These are phyloP conservation scores for Cladosporium cucumerinum DNA, from an alignment of 2,329 filamentous ascomycete species.

Conservation along the genomic window DNA sequence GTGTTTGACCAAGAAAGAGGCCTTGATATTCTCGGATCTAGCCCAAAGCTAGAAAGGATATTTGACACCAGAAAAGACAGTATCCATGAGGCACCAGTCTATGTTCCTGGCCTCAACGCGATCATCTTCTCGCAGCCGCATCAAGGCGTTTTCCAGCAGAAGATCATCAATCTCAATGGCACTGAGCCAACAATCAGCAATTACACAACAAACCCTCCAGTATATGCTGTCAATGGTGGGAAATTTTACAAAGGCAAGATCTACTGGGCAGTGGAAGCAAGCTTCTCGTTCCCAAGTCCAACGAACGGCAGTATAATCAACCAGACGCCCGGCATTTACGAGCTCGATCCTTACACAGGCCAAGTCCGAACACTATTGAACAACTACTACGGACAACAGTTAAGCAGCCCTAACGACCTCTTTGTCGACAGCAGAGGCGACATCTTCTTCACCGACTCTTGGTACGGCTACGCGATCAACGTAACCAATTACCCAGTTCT, in stretches of 20 bases:
- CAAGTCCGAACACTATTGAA: conserved; percentile 42
- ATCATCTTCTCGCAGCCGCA: conserved; percentile 40
- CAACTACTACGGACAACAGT: conserved; percentile 47
- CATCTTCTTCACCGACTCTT: conserved; percentile 50
- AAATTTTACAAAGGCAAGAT: conserved; percentile 39
- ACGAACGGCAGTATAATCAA: conserved; percentile 18
- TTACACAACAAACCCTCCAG: conserved; percentile 40
- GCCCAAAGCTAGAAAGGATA: conserved; percentile 34
- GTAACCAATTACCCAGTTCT: conserved; percentile 21
- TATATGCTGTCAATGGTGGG: conserved; percentile 44
- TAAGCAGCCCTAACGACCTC: conserved; percentile 44
- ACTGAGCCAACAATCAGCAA: conserved; percentile 39
- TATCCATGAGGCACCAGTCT: conserved; percentile 45
- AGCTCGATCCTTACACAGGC: conserved; percentile 44
- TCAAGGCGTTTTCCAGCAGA: conserved; percentile 36
- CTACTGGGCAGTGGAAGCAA: conserved; percentile 33
- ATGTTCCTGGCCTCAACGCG: conserved; percentile 39
- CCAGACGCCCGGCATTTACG: conserved; percentile 42
- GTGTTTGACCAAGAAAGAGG: conserved; percentile 36
- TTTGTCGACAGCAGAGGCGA: conserved; percentile 43
- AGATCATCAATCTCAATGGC: conserved; percentile 42
- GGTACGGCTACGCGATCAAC: conserved; percentile 22
- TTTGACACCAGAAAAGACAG: conserved; percentile 24
- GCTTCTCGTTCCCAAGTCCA: conserved; percentile 27
- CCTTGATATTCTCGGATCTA: conserved; percentile 32